Evolutionary conservation across 2,329 filamentous ascomycete genomes (phyloP).

Genomic region (Lasiodiplodia sp.): DNA sequence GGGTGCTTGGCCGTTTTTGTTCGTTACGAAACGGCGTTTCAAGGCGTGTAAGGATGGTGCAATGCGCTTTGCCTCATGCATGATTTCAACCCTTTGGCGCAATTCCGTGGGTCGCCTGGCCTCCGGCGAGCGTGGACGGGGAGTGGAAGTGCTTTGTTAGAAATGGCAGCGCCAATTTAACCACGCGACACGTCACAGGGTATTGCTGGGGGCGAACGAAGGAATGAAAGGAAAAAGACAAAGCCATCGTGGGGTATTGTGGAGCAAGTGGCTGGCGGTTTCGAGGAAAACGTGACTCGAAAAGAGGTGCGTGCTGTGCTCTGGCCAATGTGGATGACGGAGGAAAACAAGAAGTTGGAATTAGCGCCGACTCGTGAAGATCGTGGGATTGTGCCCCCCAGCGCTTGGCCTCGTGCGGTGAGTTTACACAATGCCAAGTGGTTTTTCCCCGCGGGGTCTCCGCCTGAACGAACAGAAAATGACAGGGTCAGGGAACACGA

Average conservation of each 20-base stretch:
- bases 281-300: not conserved
- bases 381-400: not conserved
- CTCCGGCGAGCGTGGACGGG: not conserved
- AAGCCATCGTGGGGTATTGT: conserved; percentile 4
- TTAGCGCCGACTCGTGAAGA: conserved; percentile 18
- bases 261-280: conserved; percentile 10
- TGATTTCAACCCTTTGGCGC: not conserved
- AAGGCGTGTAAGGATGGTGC: not conserved
- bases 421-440: conserved; percentile 19
- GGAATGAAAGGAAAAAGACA: not conserved
- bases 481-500: not conserved
- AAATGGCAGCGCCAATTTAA: not conserved
- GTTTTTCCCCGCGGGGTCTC: conserved; percentile 28
- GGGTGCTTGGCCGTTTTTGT: not conserved
- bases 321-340: not conserved
- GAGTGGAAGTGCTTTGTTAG: not conserved
- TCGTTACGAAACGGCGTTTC: not conserved
- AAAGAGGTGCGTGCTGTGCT: conserved; percentile 6
- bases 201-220: not conserved
- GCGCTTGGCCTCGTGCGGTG: not conserved
- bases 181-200: not conserved
- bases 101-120: not conserved
- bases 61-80: not conserved
- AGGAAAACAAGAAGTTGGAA: conserved; percentile 13
- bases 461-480: not conserved